Conservation (phyloP, 768 basidiomycete genomes). For the Kwoniella bestiolae region DNA sequence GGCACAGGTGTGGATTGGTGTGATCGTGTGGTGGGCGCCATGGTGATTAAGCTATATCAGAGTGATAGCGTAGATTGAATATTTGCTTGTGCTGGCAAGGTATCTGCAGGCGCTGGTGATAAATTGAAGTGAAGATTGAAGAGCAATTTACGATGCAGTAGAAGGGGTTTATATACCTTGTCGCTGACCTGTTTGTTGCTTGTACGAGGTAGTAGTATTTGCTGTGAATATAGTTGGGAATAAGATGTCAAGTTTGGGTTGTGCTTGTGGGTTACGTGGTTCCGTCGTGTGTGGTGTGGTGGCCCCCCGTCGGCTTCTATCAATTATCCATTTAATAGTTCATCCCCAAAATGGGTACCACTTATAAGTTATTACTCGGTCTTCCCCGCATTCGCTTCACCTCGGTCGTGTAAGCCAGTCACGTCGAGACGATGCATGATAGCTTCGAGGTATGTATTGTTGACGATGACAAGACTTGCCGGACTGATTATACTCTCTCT, state of each 20-base stretch:
- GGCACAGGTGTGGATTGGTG: constrained; percentile 42
- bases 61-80: neutral
- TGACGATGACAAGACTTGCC: too few relatives aligned
- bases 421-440: neutral
- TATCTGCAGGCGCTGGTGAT: too few relatives aligned
- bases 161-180: neutral
- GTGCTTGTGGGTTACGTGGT: constrained; percentile 15
- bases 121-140: neutral
- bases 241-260: neutral
- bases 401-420: too few relatives aligned
- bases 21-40: constrained; percentile 42
- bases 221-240: neutral
- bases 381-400: neutral
- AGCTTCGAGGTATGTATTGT: neutral
- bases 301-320: neutral
- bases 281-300: neutral
- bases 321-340: neutral
- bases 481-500: too few relatives aligned
- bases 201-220: too few relatives aligned
- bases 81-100: neutral
- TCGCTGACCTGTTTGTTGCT: too few relatives aligned
- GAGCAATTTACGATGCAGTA: too few relatives aligned
- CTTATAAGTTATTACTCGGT: neutral
- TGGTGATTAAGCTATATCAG: constrained; percentile 13
- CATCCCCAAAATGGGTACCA: neutral